Evolutionary conservation across 116 monocot genomes (phyloP).

Genomic region (Dioscorea cayenensis): DNA sequence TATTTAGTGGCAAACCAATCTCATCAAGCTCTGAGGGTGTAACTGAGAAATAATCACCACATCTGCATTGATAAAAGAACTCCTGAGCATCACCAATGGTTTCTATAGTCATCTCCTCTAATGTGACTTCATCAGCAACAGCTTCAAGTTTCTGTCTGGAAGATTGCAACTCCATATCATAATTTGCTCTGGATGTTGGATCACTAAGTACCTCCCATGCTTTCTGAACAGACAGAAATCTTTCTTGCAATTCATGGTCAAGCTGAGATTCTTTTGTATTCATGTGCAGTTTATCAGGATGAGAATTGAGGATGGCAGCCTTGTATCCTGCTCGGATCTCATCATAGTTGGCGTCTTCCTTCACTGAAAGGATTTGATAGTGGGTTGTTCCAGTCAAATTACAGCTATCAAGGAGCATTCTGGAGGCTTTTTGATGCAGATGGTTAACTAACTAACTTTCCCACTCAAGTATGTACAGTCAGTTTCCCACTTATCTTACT

Average conservation of each 20-base stretch:
- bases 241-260: constrained; percentile 12
- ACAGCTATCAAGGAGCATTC: constrained; percentile 26
- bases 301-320: constrained; percentile 57
- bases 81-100: constrained; percentile 22
- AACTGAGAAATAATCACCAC: constrained; percentile 70
- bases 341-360: constrained; percentile 66
- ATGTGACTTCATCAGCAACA: constrained; percentile 36
- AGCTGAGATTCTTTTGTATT: neutral
- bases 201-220: constrained; percentile 88
- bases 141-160: constrained; percentile 31
- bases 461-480: too few relatives aligned
- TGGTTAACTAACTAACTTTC: too few relatives aligned
- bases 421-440: neutral
- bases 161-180: constrained; percentile 52
- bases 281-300: constrained; percentile 61
- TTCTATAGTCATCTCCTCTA: constrained; percentile 59
- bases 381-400: constrained; percentile 31
- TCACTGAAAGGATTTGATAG: constrained; percentile 65
- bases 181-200: constrained; percentile 47
- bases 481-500: too few relatives aligned
- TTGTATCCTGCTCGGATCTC: constrained; percentile 67
- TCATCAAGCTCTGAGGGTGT: constrained; percentile 42
- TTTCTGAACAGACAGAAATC: constrained; percentile 66
- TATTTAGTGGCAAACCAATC: constrained; percentile 39
- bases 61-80: constrained; percentile 62